Percentiles rank a stretch among this genome's conserved stretches.
These are phyloP conservation scores for Cytospora mali DNA, from an alignment of 2,329 filamentous ascomycete genomes.

Conservation along the genomic window DNA sequence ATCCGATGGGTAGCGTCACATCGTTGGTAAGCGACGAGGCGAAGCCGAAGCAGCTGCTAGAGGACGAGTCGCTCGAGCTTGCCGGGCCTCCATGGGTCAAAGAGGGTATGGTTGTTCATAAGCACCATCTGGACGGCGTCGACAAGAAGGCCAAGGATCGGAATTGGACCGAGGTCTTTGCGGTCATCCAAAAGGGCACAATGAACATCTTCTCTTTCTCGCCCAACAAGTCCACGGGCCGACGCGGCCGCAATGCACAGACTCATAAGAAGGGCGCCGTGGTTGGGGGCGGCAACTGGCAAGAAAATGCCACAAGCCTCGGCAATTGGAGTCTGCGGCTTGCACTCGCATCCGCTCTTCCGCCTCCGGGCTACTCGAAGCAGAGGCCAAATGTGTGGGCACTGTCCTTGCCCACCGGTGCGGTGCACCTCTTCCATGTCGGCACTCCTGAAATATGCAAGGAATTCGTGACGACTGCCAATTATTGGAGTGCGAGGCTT, in stretches of 20 bases:
- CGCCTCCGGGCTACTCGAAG: constrained; percentile 90
- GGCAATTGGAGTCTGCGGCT: constrained; percentile 87
- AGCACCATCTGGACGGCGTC: constrained; percentile 88
- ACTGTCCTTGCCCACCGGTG: constrained; percentile 85
- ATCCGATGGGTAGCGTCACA: constrained; percentile 53
- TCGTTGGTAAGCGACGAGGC: constrained; percentile 64
- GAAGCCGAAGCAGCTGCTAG: constrained; percentile 68
- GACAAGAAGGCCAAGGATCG: constrained; percentile 93
- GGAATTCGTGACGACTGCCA: constrained; percentile 91
- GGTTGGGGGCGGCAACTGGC: constrained; percentile 97
- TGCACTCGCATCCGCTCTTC: constrained; percentile 86
- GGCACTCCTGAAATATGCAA: constrained; percentile 92
- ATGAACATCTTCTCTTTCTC: constrained; percentile 94
- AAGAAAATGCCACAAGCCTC: constrained; percentile 89
- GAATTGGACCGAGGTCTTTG: constrained; percentile 94
- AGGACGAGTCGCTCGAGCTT: constrained; percentile 90
- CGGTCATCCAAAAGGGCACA: constrained; percentile 92
- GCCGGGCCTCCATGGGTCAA: constrained; percentile 97
- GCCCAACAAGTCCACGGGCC: constrained; percentile 69
- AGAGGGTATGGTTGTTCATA: constrained; percentile 93
- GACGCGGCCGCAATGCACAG: constrained; percentile 53
- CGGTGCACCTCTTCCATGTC: constrained; percentile 97
- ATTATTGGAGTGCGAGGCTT: constrained; percentile 95
- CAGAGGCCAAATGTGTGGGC: constrained; percentile 92
- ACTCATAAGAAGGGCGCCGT: constrained; percentile 59